Evolutionary conservation across 495 filamentous ascomycete genomes (phyloP).

Genomic region (Penicillium chermesinum): DNA sequence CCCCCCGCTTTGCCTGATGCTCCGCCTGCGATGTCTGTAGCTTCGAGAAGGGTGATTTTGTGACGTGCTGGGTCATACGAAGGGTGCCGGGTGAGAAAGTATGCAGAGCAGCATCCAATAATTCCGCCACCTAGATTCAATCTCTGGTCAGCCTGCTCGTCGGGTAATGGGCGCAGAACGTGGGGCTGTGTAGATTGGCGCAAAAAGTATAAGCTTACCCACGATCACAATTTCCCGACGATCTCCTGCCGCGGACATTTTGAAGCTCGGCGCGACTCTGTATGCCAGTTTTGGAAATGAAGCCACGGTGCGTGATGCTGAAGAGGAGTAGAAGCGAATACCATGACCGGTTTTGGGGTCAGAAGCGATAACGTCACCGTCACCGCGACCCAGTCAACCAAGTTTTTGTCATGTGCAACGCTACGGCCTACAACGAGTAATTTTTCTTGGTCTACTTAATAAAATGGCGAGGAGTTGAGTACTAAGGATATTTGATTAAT

Average conservation of each 20-base stretch:
- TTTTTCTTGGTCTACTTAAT: too few species aligned
- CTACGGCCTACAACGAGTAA: too few species aligned
- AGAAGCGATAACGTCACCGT: constrained; percentile 20
- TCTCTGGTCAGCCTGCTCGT: constrained; percentile 12
- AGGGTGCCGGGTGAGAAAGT: constrained; percentile 87
- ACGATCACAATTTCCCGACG: constrained; percentile 64
- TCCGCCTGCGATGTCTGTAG: constrained; percentile 78
- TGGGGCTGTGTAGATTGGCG: constrained; percentile 15
- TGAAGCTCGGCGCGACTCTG: constrained; percentile 18
- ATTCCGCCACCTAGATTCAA: constrained; percentile 73
- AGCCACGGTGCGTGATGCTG: constrained; percentile 23
- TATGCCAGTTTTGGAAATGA: constrained; percentile 15
- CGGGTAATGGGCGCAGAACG: constrained; percentile 25
- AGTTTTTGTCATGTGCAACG: constrained; percentile 27
- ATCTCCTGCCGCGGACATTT: constrained; percentile 33
- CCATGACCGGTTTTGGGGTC: background rate
- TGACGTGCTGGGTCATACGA: constrained; percentile 70
- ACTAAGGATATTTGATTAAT: background rate
- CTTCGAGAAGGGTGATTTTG: constrained; percentile 83
- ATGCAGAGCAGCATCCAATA: constrained; percentile 89
- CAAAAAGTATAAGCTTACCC: constrained; percentile 43
- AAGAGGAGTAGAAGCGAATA: background rate
- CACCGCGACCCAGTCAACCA: constrained; percentile 15
- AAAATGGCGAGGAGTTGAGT: too few species aligned
- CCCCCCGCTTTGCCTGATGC: constrained; percentile 96